These are phyloP conservation scores for Pseudomassariella vexata DNA, from an alignment of 2,329 filamentous ascomycete genomes.

Conservation along the genomic window DNA sequence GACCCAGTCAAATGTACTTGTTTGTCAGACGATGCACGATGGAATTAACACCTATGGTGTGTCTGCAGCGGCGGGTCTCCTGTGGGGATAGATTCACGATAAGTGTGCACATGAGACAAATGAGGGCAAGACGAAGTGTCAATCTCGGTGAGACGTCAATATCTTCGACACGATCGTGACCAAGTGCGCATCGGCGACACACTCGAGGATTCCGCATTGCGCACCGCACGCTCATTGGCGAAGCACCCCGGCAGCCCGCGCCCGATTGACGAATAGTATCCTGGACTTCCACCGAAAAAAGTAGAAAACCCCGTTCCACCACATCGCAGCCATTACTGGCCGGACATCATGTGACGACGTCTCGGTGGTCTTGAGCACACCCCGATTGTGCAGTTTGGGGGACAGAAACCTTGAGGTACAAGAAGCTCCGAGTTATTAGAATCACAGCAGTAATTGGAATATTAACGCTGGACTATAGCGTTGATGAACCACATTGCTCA, in stretches of 20 bases:
- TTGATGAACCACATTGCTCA: no score
- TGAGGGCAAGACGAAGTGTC: conserved; percentile 5
- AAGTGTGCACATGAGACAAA: conserved; percentile 6
- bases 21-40: conserved; percentile 6
- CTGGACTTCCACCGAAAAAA: conserved; percentile 5
- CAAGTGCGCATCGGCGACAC: conserved; percentile 4
- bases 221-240: no score
- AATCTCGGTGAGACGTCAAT: conserved; percentile 6
- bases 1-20: conserved; percentile 6
- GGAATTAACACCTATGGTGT: no score
- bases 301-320: no score
- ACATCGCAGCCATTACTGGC: no score
- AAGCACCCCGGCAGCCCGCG: conserved; percentile 1
- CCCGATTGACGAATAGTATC: conserved; percentile 6
- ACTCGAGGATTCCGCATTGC: conserved; percentile 2
- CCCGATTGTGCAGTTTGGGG: no score
- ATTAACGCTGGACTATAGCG: conserved; percentile 2
- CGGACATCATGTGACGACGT: no score
- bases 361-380: no score
- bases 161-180: conserved; percentile 5
- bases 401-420: no score
- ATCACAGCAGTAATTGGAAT: neutral
- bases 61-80: no score
- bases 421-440: no score
- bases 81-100: conserved; percentile 4